Conservation (phyloP, 257 asterid species). For the Przewalskia tangutica region DNA sequence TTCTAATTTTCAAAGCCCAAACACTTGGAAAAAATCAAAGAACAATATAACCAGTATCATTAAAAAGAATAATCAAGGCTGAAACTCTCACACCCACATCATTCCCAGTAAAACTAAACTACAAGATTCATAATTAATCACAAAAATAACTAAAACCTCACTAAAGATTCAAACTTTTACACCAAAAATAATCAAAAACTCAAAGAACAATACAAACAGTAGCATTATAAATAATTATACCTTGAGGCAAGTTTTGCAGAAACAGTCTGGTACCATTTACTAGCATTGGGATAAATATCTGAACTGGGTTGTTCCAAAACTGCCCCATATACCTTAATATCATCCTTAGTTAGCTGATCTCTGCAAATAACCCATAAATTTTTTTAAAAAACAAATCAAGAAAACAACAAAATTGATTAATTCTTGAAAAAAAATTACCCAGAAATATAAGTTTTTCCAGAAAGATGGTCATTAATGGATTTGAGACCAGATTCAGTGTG, state of each 20-base stretch:
- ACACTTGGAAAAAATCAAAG: not conserved
- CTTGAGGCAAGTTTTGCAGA: conserved; percentile 53
- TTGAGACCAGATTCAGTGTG: conserved; percentile 72
- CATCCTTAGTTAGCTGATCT: conserved; percentile 55
- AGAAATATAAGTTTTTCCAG: conserved; percentile 65
- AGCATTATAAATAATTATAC: conserved; percentile 15
- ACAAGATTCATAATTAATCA: not conserved
- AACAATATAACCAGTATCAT: not conserved
- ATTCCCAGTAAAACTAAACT: not conserved
- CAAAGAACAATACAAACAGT: not conserved
- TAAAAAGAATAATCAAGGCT: not conserved
- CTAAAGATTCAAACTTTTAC: not conserved
- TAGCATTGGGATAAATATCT: conserved; percentile 64
- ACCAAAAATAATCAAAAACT: not conserved
- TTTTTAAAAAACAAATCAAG: not conserved
- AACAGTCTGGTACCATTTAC: conserved; percentile 66
- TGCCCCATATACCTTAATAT: conserved; percentile 62
- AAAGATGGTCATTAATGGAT: conserved; percentile 50
- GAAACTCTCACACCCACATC: not conserved
- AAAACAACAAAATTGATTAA: too few relatives aligned
- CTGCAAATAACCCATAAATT: conserved; percentile 21
- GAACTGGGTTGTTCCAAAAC: conserved; percentile 43
- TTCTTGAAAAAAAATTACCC: conserved; percentile 27
- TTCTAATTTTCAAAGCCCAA: not conserved
- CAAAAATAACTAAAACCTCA: not conserved